Base-by-base conservation (phyloP, 805 yeast genomes). In the Candida piceae region DNA sequence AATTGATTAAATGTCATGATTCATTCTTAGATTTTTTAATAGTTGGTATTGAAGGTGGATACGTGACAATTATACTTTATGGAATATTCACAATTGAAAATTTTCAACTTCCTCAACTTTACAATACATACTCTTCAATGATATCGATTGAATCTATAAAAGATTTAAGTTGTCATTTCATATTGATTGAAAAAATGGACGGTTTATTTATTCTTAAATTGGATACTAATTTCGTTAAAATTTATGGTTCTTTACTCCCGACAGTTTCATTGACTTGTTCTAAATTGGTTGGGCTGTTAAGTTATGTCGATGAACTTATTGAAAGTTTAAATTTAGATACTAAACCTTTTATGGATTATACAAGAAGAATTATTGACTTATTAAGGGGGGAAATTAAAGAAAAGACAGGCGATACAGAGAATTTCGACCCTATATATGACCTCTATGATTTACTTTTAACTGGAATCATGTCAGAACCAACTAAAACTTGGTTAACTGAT, bases 401-500 rank as follows among this genome's bases (percentile, higher is more conserved):
- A 26, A 43, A 44, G 18, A 36, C 41, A 12, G 33, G 37, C 8
- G 34, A 38, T 10, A 36, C 30, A 11, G 23, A 41, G 35, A 13
- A 41, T 44, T 19, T 39, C 41, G 55, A 62, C 46, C 50, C 71
- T 9, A 50, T 62, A 2, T 63, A 66, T 34, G 67, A 65, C 40
- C 51, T 78, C 7, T 67, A 68, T 38, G 74, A 72, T 34, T 47
- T 74, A 16, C 53, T 78, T 2, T 49, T 78, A 4, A 74, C 84
- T 0, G 82, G 83, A 2, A 61, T 73, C 35, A 63, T 79, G 40
- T 67, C 76, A 1, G 65, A 62, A 11, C 57, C 65, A 1, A 60
- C 76, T 2, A 69, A 67, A 40, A 78, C 75, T 38, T 83, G 79
- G 78, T 61, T 84, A 50, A 67, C 74, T 16, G 79, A 80, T 46